Base-by-base conservation (phyloP, 2,329 filamentous ascomycete species). In the Cytospora paraplurivora region DNA sequence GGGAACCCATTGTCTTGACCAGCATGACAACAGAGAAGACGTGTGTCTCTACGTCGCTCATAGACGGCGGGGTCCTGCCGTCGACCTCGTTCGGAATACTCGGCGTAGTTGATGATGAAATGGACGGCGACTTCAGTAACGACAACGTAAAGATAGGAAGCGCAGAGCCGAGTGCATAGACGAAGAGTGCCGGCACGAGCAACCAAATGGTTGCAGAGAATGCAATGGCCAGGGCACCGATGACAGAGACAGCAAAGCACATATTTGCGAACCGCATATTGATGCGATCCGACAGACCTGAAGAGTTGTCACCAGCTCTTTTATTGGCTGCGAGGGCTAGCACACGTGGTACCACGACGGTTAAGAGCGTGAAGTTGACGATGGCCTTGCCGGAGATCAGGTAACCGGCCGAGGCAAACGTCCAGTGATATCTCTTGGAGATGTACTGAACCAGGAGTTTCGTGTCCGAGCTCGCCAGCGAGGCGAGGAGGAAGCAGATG, bases 21-120 rank as follows among this genome's bases (percentile, higher is more conserved):
- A 83, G 73, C 79, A 82, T 82, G 15, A 81, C 79, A n/a, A 82
- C 76, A 2, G 81, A 79, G 62, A 82, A 82, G 1, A 82, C 72
- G 35, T 79, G 78, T 5, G 73, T 74, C 34, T 80, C 77, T 0
- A 74, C 68, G 15, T 76, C 73, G 8, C 49, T 21, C 10, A 44
- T 7, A 1, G 54, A 37, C 0, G 65, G 62, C 8, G 63, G 56
- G 49, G 62, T 60, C 47, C 41, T 19, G 53, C 13, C 67, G 61
- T 17, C 66, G 33, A 6, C 50, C 1, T 67, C 64, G 8, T 58
- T 54, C 33, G 34, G 35, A 32, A 56, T 41, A 37, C 15, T 19
- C 56, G 7, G n/a, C 17, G 54, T 38, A 35, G 63, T 67, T 11
- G 69, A 67, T 11, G 69, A 67, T n/a, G 71, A 73, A 17, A 82